Base-by-base conservation (phyloP, 2,329 filamentous ascomycete genomes). In the Escovopsis sp. region DNA sequence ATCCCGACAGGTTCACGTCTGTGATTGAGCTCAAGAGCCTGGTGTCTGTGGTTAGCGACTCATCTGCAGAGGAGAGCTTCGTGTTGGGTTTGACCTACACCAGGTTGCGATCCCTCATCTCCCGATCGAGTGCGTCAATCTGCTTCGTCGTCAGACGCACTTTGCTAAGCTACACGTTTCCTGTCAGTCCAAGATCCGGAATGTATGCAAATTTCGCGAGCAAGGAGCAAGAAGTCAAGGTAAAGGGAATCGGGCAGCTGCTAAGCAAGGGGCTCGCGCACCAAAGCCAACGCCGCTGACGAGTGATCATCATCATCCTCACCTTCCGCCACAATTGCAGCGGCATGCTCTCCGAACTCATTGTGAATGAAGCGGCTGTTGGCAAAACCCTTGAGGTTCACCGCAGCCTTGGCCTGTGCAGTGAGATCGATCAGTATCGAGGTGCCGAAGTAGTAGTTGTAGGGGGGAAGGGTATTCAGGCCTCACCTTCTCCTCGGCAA, bases 241-340 rank as follows among this genome's bases (percentile, higher is more conserved):
- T 25, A 33, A 29, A 31, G 28, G 16, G 15, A 21, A 27, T 14
- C 28, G 25, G 31, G 29, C 44, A 52, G 48, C 53, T 53, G 48
- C 51, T 54, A 62, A 58, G 53, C 56, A 62, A 57, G 58, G 64
- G 64, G 59, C 55, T 57, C 51, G 62, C 74, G 66, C 69, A 79
- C 74, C 72, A 69, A 72, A 61, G 73, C 72, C 59, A 78, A 64
- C 57, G 73, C 74, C 53, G 66, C 62, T 52, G 73, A 77, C 56
- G 72, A 72, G 62, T 71, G 61, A 49, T 70, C 65, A 48, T 61
- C 59, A 53, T 61, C 60, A 50, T 60, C 60, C 71, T 76, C 72
- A 70, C 68, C 71, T 70, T 68, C 66, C 52, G 60, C 60, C 49
- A 54, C 49, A 33, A 56, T 45, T 31, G 53, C 48, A 43, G 55